Evolutionary conservation across 2,329 filamentous ascomycete genomes (phyloP), one percentile per base, ranked within the genome.

Genomic region (Cladosporium sp.): DNA sequence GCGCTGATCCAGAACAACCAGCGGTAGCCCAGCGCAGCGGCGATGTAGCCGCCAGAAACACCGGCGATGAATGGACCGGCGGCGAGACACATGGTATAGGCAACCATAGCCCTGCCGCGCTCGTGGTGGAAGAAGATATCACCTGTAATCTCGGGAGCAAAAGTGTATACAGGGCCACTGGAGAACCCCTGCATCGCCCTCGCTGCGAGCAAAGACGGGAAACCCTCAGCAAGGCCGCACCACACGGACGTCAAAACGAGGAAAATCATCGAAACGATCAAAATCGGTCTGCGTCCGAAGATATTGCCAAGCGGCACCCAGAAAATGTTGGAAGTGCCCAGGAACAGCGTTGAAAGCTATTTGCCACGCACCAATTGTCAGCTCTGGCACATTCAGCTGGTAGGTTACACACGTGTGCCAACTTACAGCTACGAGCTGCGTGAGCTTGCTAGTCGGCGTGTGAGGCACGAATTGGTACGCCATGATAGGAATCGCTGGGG

Each of bases 1-100:
- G 79, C 75, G 49, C 78, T 78, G 52, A 78, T 76, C 78, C 78
- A 81, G 69, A 80, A 78, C 16, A 80, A 71, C 73, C 79, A 81
- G 5, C 64, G 44, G 7, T 79, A 74, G 10, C 78, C 78, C 37
- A 74, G 67, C 33, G 62, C 37, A 12, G 69, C 73, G 14, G 76
- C 76, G 52, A 82, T 80, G 68, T 81, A 81, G 23, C 79, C 76
- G 16, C 80, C 79, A 12, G 72, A 70, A 3, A 80, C 71, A 2
- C 78, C 77, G 5, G 79, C 78, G n/a, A 65, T n/a, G 14, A 60
- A 60, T 2, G 55, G 55, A 6, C 63, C 63, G 5, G 29, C 44
- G 60, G 63, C 44, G 31, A 62, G 26, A 21, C 63, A 65, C 56
- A 65, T 55, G 18, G 63, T 65, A 23, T 65, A 65, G 3, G 57